phyloP scores from a whole-genome alignment of 176 grass and related monocot species.

The Triticum monococcum region DNA sequence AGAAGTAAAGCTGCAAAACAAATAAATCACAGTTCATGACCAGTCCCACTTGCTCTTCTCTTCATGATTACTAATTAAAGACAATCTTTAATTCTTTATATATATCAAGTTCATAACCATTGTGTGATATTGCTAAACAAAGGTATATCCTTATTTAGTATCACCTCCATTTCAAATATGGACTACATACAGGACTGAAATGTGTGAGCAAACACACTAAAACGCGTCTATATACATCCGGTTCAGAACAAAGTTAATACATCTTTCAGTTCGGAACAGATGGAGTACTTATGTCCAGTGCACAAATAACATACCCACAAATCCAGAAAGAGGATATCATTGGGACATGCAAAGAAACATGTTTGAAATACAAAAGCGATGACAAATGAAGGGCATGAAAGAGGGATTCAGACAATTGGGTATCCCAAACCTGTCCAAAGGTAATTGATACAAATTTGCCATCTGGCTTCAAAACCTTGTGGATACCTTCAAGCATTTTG shows the following conservation, averaged over 20 bases:
- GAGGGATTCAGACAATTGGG: neutral
- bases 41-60: neutral
- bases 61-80: neutral
- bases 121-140: neutral
- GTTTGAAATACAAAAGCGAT: neutral
- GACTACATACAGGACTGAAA: too few species aligned
- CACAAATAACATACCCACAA: conserved; percentile 10
- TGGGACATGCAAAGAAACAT: neutral
- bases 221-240: too few species aligned
- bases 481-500: conserved; percentile 86
- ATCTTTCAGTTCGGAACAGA: too few species aligned
- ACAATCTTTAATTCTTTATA: neutral
- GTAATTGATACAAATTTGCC: conserved; percentile 77
- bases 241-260: too few species aligned
- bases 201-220: too few species aligned
- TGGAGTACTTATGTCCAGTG: too few species aligned
- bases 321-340: neutral
- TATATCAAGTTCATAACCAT: neutral
- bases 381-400: conserved; percentile 9
- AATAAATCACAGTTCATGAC: neutral
- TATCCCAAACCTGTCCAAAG: conserved; percentile 78
- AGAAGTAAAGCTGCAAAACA: neutral
- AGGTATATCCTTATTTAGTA: neutral
- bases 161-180: too few species aligned
- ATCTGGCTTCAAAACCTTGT: conserved; percentile 79